A percentile compares a stretch with the other conserved stretches of the same genome.
These are phyloP conservation scores for Primulina eburnea DNA, from an alignment of 257 asterid species.

Conservation along the genomic window DNA sequence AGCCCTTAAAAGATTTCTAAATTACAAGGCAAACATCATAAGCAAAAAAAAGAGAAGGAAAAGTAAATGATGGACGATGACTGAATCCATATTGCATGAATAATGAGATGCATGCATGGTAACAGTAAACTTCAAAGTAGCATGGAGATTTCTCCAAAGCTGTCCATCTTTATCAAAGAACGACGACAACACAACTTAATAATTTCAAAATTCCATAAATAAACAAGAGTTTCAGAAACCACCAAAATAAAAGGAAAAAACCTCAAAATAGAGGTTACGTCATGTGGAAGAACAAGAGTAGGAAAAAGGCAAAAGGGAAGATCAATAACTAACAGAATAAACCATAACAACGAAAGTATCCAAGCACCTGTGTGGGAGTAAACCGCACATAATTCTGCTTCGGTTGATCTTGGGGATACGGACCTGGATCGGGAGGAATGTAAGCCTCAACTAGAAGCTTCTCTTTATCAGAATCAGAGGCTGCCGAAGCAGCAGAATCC, in stretches of 20 bases:
- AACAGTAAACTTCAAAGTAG: background rate
- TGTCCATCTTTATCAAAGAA: background rate
- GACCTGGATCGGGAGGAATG: conserved; percentile 94
- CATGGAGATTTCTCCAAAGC: background rate
- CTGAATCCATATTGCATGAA: conserved; percentile 6
- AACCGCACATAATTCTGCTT: conserved; percentile 89
- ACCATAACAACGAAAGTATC: conserved; percentile 15
- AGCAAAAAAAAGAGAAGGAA: conserved; percentile 4
- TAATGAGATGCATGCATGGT: background rate
- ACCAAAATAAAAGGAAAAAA: background rate
- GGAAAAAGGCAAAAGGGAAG: background rate
- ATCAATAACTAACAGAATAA: conserved; percentile 13
- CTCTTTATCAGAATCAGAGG: conserved; percentile 45
- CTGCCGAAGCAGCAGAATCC: conserved; percentile 34
- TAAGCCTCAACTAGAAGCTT: conserved; percentile 81
- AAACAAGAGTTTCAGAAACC: conserved; percentile 12
- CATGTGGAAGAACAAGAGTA: background rate
- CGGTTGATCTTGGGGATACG: conserved; percentile 98
- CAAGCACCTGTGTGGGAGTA: conserved; percentile 89
- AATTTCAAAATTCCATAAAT: background rate
- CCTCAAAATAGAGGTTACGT: conserved; percentile 7
- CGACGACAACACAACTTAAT: conserved; percentile 1
- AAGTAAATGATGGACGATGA: background rate
- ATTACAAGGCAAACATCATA: conserved; percentile 10
- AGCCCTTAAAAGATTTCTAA: background rate